Evolutionary conservation across 108 stramenopile species (phyloP), one percentile per base, ranked within the genome.

Genomic region (Cyclostephanos tholiformis): DNA sequence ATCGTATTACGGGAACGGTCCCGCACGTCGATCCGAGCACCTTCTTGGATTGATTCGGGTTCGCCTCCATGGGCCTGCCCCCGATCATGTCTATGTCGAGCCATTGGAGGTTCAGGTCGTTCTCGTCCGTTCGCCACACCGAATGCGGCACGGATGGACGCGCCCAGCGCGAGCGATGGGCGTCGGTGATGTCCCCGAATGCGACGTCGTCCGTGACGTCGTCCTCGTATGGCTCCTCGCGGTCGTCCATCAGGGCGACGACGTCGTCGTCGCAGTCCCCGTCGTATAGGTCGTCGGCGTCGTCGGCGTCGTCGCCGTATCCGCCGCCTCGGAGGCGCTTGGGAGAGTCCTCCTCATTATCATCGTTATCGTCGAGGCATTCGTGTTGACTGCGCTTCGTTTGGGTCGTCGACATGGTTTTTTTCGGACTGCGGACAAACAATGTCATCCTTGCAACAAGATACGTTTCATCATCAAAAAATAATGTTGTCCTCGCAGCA

Each of bases 71-170:
- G 0, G 95, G 94, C 19, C 74, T 30, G 9, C 97, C 98, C 12
- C 89, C 73, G 27, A 93, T 83, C 84, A 97, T 94, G 76, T 99
- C 99, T 64, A 98, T 93, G 81, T 99, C 98, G 36, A 98, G 72
- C 97, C 99, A 99, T 78, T 99, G 97, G 22, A 97, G 71, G 39
- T 86, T 84, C 27, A 95, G 65, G 52, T 91, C 89, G 17, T 69
- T 38, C 11, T 80, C 39, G 55, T 75, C 69, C 55, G 83, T 82
- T 0, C 68, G 38, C 53, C 79, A 71, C 9, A 56, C 65, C 2
- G 56, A 30, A 8, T 29, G 26, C 30, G 84, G 71, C 19, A 83
- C 84, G 12, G 86, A 36, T 27, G 88, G 88, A 26, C 88, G 84
- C 35, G 46, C 6, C 88, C 88, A 89, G 23, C 77, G 65, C 25